A percentile compares a stretch with the other conserved stretches of the same genome.
Evolutionary conservation across 179 eudicot genomes (phyloP).

Genomic region (Spinacia oleracea): DNA sequence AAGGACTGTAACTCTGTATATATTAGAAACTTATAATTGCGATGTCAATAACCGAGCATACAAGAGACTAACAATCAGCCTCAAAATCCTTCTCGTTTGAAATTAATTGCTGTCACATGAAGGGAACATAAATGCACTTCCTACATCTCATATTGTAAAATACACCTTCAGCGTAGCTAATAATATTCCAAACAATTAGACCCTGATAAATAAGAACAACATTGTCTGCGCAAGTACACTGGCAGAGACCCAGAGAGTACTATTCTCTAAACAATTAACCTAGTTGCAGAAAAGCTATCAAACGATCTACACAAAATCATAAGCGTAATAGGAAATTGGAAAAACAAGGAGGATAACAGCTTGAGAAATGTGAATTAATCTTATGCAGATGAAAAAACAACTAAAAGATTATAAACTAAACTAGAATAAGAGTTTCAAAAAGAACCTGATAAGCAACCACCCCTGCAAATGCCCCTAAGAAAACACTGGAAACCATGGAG

Average conservation of each 20-base stretch:
- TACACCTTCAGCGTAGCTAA: too few species aligned
- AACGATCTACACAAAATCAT: neutral
- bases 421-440: neutral
- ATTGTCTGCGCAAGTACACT: neutral
- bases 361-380: constrained; percentile 9
- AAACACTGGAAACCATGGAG: constrained; percentile 66
- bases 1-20: too few species aligned
- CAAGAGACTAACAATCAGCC: too few species aligned
- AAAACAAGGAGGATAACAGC: neutral
- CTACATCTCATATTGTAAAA: too few species aligned
- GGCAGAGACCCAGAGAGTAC: neutral
- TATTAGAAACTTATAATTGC: too few species aligned
- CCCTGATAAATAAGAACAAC: too few species aligned
- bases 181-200: too few species aligned
- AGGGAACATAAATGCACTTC: too few species aligned
- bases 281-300: neutral
- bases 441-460: constrained; percentile 80
- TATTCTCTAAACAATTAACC: neutral
- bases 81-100: too few species aligned
- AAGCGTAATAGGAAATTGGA: neutral
- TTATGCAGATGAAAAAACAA: neutral
- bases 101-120: too few species aligned
- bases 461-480: constrained; percentile 81
- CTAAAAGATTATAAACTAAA: neutral
- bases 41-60: neutral